Base-by-base conservation (phyloP, 768 basidiomycete genomes). In the Leccinum sublutescens region DNA sequence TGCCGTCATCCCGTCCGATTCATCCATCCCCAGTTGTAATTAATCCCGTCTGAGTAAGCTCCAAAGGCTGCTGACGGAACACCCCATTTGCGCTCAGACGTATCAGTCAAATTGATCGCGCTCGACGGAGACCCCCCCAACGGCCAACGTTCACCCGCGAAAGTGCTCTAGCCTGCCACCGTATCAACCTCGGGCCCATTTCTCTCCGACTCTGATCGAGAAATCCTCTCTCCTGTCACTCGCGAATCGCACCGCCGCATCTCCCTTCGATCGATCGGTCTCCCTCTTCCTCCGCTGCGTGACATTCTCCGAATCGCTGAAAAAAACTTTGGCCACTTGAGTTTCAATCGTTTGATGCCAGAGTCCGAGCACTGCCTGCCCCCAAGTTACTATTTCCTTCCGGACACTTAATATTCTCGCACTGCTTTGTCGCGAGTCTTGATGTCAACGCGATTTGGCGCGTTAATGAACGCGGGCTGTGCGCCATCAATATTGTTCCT, bases 401-500 rank as follows among this genome's bases (percentile, higher is more conserved):
- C 33, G 34, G 25, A 19, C 21, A 43, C 54, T 19, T 25, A n/a
- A 36, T 23, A 12, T 52, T 9, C 21, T 5, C 51, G 33, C 63
- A 62, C 52, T 49, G 62, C 62, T 48, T 56, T 34, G 47, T 36
- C 40, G 50, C 52, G 48, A 59, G 29, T 27, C 10, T 43, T 27
- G 36, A 59, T 58, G 45, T 47, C 57, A 58, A 5, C 48, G 33
- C 33, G 50, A 53, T 43, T 23, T 23, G 49, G 33, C 56, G 49
- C 49, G 19, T 66, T 66, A 56, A 65, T 66, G 25, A 56, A 59
- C 5, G 3, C 31, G 33, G 64, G 64, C 64, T 66, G 64, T 66
- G 63, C n/a, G 23, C 19, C 45, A 33, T 56, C 53, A 49, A 29
- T 29, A 29, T 17, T 54, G 25, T 7, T 51, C 23, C 38, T 52